These are phyloP conservation scores for Barbarea vulgaris DNA, from an alignment of 345 rosid species.

Conservation along the genomic window DNA sequence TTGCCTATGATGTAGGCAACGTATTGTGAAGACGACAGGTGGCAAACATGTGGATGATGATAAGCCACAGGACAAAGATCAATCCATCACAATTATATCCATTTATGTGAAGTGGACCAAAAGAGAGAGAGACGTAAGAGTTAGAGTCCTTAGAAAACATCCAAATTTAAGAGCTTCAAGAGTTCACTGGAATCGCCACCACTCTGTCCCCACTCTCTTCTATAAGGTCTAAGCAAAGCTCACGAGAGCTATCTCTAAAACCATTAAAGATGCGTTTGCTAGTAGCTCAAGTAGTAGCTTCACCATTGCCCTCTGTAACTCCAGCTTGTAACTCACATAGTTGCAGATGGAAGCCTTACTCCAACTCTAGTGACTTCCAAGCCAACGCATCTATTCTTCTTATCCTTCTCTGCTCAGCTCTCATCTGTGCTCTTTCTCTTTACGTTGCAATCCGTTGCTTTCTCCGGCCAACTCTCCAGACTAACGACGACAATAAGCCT, in stretches of 20 bases:
- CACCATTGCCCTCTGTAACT: conserved; percentile 39
- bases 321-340: conserved; percentile 29
- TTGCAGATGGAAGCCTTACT: conserved; percentile 45
- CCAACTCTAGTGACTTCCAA: conserved; percentile 50
- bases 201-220: conserved; percentile 27
- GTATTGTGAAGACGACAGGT: conserved; percentile 30
- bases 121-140: conserved; percentile 32
- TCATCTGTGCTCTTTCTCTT: conserved; percentile 65
- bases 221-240: conserved; percentile 18
- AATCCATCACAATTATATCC: conserved; percentile 35
- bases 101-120: conserved; percentile 46
- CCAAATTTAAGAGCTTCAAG: conserved; percentile 30
- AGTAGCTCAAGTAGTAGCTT: conserved; percentile 11
- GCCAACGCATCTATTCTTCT: conserved; percentile 52
- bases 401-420: conserved; percentile 58
- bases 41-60: conserved; percentile 41
- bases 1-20: conserved; percentile 43
- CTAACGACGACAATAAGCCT: conserved; percentile 42
- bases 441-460: conserved; percentile 70
- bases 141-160: conserved; percentile 15
- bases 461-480: conserved; percentile 32
- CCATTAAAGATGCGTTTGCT: conserved; percentile 36
- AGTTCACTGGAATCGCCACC: conserved; percentile 37
- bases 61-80: conserved; percentile 36
- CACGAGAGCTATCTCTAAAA: conserved; percentile 19